Percentiles rank a stretch among this genome's conserved stretches.
phyloP scores from a whole-genome alignment of 164 flowering plant species.

The Vitis amurensis region DNA sequence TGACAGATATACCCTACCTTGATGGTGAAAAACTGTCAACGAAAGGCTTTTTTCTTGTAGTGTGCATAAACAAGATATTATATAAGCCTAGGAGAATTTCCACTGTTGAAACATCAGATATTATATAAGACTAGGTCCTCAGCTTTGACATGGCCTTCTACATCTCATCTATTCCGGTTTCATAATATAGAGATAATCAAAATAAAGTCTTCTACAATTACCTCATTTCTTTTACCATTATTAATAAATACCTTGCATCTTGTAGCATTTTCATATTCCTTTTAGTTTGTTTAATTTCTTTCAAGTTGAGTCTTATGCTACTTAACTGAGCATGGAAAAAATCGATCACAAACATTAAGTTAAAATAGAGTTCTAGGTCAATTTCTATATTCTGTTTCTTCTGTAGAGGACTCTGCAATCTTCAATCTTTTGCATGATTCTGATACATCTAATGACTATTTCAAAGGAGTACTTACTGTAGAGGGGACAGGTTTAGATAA shows the following conservation, averaged over 20 bases:
- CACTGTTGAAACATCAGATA: conserved; percentile 52
- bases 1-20: too few relatives aligned
- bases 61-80: background rate
- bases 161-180: background rate
- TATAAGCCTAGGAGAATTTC: conserved; percentile 38
- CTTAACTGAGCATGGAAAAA: background rate
- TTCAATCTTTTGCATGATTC: conserved; percentile 39
- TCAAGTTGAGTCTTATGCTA: background rate
- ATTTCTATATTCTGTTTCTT: conserved; percentile 6
- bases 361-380: conserved; percentile 5
- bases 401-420: conserved; percentile 17
- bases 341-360: background rate
- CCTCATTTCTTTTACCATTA: too few relatives aligned
- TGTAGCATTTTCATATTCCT: too few relatives aligned
- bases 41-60: too few relatives aligned
- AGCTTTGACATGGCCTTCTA: conserved; percentile 47
- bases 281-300: background rate
- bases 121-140: conserved; percentile 35
- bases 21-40: too few relatives aligned
- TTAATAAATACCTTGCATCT: too few relatives aligned
- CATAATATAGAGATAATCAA: too few relatives aligned
- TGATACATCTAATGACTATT: conserved; percentile 23
- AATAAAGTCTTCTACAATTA: too few relatives aligned
- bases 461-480: conserved; percentile 18
- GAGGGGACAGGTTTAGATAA: conserved; percentile 78